Percentiles rank a stretch among this genome's conserved stretches.
Evolutionary conservation across 2,329 filamentous ascomycete genomes (phyloP).

Genomic region (Fusarium sp.): DNA sequence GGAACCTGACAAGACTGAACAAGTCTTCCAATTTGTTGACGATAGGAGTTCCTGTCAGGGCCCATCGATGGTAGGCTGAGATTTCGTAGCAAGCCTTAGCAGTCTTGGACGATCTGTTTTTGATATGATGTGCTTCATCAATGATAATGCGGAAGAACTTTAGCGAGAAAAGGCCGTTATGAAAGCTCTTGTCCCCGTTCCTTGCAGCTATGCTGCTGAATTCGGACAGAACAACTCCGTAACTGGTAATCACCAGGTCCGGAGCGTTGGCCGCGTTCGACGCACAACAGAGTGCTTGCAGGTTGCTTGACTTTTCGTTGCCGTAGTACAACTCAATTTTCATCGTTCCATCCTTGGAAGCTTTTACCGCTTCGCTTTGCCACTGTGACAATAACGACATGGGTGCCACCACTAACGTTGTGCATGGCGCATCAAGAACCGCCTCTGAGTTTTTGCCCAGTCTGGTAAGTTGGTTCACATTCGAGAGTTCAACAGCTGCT

Average conservation of each 20-base stretch:
- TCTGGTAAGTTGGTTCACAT: constrained; percentile 72
- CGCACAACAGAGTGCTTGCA: constrained; percentile 82
- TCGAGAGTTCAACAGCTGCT: constrained; percentile 49
- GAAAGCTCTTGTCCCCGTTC: constrained; percentile 72
- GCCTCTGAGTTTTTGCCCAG: constrained; percentile 68
- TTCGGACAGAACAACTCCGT: constrained; percentile 91
- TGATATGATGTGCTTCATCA: constrained; percentile 95
- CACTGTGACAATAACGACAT: constrained; percentile 98
- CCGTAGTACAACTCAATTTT: constrained; percentile 94
- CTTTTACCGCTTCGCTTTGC: constrained; percentile 94
- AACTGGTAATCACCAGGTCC: constrained; percentile 94
- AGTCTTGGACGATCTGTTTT: constrained; percentile 90
- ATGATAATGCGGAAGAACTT: constrained; percentile 96
- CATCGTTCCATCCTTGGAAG: constrained; percentile 84
- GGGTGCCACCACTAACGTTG: constrained; percentile 94
- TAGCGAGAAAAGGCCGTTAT: constrained; percentile 86
- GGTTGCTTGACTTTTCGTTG: constrained; percentile 81
- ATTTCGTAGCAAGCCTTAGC: constrained; percentile 95
- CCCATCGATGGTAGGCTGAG: constrained; percentile 88
- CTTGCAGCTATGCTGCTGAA: constrained; percentile 77
- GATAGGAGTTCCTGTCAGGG: constrained; percentile 93
- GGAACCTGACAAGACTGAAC: constrained; percentile 91
- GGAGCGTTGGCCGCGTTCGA: constrained; percentile 81
- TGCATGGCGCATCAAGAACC: constrained; percentile 81
- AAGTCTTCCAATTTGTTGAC: constrained; percentile 96